These are phyloP conservation scores for Cryptococcus sp. DNA, from an alignment of 1,284 basidiomycete genomes.

Conservation along the genomic window DNA sequence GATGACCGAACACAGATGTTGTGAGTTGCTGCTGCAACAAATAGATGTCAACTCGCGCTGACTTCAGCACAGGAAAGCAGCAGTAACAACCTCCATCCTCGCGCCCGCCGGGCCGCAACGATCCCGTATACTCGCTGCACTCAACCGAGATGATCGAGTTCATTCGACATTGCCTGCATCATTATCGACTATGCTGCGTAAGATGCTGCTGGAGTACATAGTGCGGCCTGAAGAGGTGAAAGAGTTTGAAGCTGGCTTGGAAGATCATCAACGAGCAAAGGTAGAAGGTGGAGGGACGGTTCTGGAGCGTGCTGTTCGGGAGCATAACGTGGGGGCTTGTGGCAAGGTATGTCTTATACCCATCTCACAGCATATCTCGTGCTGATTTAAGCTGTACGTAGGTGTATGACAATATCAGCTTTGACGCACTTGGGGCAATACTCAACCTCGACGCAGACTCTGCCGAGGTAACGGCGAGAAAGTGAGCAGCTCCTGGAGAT, in stretches of 20 bases:
- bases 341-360: conserved; percentile 61
- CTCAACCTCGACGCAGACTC: conserved; percentile 81
- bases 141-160: conserved; percentile 92
- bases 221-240: conserved; percentile 84
- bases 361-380: neutral
- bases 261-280: conserved; percentile 88
- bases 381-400: conserved; percentile 21
- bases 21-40: conserved; percentile 55
- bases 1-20: conserved; percentile 83
- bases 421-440: conserved; percentile 78
- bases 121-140: conserved; percentile 83
- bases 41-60: neutral
- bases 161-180: conserved; percentile 58
- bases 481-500: conserved; percentile 40
- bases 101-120: conserved; percentile 95
- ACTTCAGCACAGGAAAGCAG: conserved; percentile 64
- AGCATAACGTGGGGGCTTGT: conserved; percentile 94
- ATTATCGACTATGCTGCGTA: conserved; percentile 80
- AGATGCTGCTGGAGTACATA: conserved; percentile 97
- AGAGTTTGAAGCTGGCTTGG: conserved; percentile 82
- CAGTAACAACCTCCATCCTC: conserved; percentile 94
- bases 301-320: conserved; percentile 95
- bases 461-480: conserved; percentile 89
- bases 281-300: conserved; percentile 81
- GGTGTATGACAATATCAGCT: conserved; percentile 93